These are phyloP conservation scores for Ceratobasidium sp. DNA, from an alignment of 1,284 basidiomycete species.

Conservation along the genomic window DNA sequence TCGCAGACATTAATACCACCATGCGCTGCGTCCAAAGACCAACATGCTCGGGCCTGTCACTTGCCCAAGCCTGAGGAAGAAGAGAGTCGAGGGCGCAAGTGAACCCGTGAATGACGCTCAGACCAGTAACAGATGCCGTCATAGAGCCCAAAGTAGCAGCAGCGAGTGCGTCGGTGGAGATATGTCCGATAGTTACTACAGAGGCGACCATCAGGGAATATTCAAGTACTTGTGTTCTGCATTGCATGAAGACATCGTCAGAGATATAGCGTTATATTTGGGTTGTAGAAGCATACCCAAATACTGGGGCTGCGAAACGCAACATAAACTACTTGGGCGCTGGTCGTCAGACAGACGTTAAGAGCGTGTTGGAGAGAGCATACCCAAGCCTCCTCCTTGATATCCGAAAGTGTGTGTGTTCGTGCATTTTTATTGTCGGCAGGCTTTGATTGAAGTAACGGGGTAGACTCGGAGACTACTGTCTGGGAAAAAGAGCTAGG, in stretches of 20 bases:
- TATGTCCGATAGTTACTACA: slow-evolving; percentile 87
- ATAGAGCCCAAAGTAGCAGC: slow-evolving; percentile 89
- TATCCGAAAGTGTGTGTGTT: slow-evolving; percentile 14
- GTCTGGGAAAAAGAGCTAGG: slow-evolving; percentile 21
- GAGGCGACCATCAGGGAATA: slow-evolving; percentile 80
- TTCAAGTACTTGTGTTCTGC: slow-evolving; percentile 79
- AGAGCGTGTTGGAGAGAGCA: neutral
- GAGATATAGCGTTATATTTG: neutral
- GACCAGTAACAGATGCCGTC: slow-evolving; percentile 78
- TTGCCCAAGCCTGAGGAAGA: slow-evolving; percentile 92
- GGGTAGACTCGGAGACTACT: slow-evolving; percentile 23
- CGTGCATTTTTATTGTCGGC: neutral
- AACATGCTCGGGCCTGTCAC: slow-evolving; percentile 82
- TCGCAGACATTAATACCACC: slow-evolving; percentile 73
- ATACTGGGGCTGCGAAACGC: slow-evolving; percentile 76
- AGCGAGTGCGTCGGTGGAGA: slow-evolving; percentile 85
- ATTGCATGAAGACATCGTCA: neutral
- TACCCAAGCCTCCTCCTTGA: slow-evolving; percentile 34
- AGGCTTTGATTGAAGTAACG: slow-evolving; percentile 20
- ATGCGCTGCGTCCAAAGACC: slow-evolving; percentile 93
- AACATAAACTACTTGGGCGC: slow-evolving; percentile 58
- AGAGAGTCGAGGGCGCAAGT: slow-evolving; percentile 89
- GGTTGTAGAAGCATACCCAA: slow-evolving; percentile 63
- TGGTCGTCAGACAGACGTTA: neutral
- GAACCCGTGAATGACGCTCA: slow-evolving; percentile 87